Base-by-base conservation (phyloP, 371 early-diverging fungal genomes). In the Gilbertella persicaria region DNA sequence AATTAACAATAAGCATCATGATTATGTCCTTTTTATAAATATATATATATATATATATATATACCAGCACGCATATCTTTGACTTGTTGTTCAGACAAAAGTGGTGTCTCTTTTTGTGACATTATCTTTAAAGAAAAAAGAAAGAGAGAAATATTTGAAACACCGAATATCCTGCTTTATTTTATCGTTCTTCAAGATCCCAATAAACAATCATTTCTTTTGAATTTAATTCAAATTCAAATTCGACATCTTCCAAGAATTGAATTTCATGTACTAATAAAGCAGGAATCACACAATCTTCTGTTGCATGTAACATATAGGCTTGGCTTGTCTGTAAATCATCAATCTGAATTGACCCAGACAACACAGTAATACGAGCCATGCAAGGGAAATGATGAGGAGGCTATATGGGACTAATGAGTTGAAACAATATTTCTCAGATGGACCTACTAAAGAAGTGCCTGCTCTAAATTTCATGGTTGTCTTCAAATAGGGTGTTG, bases 131-230 rank as follows among this genome's bases (percentile, higher is more conserved):
- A n/a, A n/a, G n/a, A n/a, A n/a, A n/a, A n/a, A n/a, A n/a, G n/a
- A n/a, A n/a, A n/a, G n/a, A n/a, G n/a, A n/a, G n/a, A n/a, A n/a
- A n/a, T n/a, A n/a, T n/a, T n/a, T n/a, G n/a, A n/a, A n/a, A n/a
- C n/a, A n/a, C n/a, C n/a, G n/a, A n/a, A n/a, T n/a, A n/a, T n/a
- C n/a, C n/a, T n/a, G n/a, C n/a, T n/a, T 29, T 20, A 5, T 17
- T 48, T 46, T 60, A 68, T 50, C 64, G 64, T 45, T 68, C 68
- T 57, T 68, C 68, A 37, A 68, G 53, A 45, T 68, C 68, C 68
- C 68, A 68, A 51, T 57, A 68, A 29, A 68, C 57, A 20, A 56
- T 48, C 64, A 60, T 53, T 23, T 68, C 68, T 25, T 59, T 48
- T 6, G 50, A 53, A 38, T 60, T 57, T 45, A 64, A 56, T 49